Base-by-base conservation (phyloP, 2,329 filamentous ascomycete species). In the Beauveria caledonica region DNA sequence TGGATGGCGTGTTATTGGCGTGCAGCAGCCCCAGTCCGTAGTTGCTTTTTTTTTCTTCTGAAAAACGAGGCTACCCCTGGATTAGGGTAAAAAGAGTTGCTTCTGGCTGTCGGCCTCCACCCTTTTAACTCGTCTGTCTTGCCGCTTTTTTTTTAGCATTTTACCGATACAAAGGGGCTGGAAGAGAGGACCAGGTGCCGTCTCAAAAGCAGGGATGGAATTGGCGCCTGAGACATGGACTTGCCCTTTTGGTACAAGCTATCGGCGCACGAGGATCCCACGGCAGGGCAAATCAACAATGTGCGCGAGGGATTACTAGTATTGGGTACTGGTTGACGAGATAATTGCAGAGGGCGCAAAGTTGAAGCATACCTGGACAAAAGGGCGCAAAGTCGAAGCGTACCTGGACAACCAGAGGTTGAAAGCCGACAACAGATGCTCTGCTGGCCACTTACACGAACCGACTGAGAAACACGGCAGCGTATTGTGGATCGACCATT, bases 21-120 rank as follows among this genome's bases (percentile, higher is more conserved):
- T 17, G 6, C n/a, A 13, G 44, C 11, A 7, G 13, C 17, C 23
- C 56, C 25, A 4, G 25, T 19, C 40, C 15, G 49, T 39, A 59
- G 40, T 53, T 59, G 49, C 57, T 59, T 53, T 59, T 51, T 53
- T 7, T 48, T 59, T 53, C 53, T 51, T 53, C 17, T 48, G 40
- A 15, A 19, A 48, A n/a, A 5, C 44, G 29, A 48, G 6, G 8
- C n/a, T 46, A 15, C 42, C 42, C 46, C 56, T n/a, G 50, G 46
- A 58, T 44, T 15, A 58, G 55, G 11, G 36, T 46, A 58, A 58
- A 46, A 33, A 58, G 56, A 33, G 42, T 51, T 58, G 55, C 55
- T 58, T 58, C 21, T 50, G 17, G 48, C 23, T 3, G 44, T 21
- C 15, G 29, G 45, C 17, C 5, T 23, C 19, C 25, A 23, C 56